Conservation (phyloP, 2,329 filamentous ascomycete genomes). For the Pseudofabraea citricarpa region DNA sequence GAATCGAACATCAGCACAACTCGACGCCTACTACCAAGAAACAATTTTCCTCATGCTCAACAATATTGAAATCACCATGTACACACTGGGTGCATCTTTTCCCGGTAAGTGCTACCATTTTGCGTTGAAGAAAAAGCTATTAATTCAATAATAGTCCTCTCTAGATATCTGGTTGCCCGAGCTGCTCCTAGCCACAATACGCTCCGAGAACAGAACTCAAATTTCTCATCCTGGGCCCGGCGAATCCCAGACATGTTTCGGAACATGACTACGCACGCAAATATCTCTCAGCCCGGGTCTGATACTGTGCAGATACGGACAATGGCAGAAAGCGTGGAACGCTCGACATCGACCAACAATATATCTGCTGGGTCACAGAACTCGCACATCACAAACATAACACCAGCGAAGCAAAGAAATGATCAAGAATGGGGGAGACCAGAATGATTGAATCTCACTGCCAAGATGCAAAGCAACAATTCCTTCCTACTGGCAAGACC, state of each 20-base stretch:
- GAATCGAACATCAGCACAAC: slow-evolving; percentile 9
- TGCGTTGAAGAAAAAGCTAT: background rate
- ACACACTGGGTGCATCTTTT: slow-evolving; percentile 25
- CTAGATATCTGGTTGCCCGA: slow-evolving; percentile 5
- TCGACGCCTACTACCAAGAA: slow-evolving; percentile 21
- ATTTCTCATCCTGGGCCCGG: slow-evolving; percentile 18
- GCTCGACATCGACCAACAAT: too few species aligned
- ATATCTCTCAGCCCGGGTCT: too few species aligned
- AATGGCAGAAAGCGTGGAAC: too few species aligned
- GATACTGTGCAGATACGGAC: too few species aligned
- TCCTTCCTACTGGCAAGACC: too few species aligned
- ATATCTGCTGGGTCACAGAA: too few species aligned
- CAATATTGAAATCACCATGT: slow-evolving; percentile 26
- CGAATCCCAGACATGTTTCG: slow-evolving; percentile 14
- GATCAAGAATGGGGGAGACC: too few species aligned
- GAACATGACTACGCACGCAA: too few species aligned
- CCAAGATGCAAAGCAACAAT: too few species aligned
- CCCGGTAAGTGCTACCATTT: slow-evolving; percentile 13
- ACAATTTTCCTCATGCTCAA: slow-evolving; percentile 23
- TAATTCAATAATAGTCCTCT: slow-evolving; percentile 4
- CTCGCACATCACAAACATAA: too few species aligned
- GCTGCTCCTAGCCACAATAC: background rate
- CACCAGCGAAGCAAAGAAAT: too few species aligned
- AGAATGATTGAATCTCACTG: too few species aligned
- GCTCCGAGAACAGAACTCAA: slow-evolving; percentile 5